Percentiles rank a stretch among this genome's conserved stretches.
Conservation (phyloP, 2,329 filamentous ascomycete species). For the Fusarium longipes region DNA sequence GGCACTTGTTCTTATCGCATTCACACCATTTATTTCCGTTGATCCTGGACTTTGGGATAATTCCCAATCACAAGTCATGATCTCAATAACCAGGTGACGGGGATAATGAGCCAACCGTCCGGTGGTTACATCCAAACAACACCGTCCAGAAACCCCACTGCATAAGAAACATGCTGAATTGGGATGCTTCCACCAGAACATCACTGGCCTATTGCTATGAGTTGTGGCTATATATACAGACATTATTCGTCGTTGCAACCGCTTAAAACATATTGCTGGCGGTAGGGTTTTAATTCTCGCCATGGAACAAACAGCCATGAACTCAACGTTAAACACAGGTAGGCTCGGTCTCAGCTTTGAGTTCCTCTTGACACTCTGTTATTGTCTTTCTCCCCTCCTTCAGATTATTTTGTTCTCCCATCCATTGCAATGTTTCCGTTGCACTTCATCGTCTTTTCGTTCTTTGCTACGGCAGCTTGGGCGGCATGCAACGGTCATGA, state of each 20-base stretch:
- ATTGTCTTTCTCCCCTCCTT: background rate
- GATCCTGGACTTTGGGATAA: background rate
- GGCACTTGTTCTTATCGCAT: background rate
- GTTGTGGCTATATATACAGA: constrained; percentile 3
- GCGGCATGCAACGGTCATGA: constrained; percentile 67
- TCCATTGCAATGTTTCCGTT: constrained; percentile 29
- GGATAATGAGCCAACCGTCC: constrained; percentile 17
- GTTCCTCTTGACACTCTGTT: background rate
- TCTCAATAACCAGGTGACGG: background rate
- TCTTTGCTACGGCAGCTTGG: constrained; percentile 33
- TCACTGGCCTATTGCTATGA: constrained; percentile 2
- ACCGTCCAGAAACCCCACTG: background rate
- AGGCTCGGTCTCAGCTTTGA: background rate
- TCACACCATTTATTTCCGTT: background rate
- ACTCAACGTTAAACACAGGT: background rate
- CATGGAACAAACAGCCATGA: background rate
- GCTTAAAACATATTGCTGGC: constrained; percentile 15
- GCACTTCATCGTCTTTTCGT: constrained; percentile 13
- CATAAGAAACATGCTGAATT: constrained; percentile 14
- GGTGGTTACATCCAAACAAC: constrained; percentile 1
- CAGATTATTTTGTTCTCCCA: background rate
- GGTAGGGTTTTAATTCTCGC: background rate
- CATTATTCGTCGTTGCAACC: constrained; percentile 12
- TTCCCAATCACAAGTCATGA: background rate
- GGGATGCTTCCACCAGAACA: background rate